Conservation (phyloP, 495 filamentous ascomycete genomes). For the Penicillium steckii region DNA sequence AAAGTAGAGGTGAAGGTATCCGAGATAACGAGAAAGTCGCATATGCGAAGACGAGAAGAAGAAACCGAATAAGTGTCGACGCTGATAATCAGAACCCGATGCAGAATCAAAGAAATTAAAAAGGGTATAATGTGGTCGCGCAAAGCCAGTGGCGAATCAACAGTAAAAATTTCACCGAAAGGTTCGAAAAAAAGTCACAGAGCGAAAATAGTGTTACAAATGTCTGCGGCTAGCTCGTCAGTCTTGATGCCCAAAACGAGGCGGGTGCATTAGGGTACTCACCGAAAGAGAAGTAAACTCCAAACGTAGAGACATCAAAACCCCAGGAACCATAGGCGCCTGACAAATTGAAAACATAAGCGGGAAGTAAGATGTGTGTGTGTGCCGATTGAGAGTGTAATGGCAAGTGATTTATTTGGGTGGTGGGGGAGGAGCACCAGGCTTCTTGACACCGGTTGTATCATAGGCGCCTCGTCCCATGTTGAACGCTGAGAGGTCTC, state of each 20-base stretch:
- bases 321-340: conserved; percentile 15
- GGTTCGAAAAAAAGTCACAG: conserved; percentile 17
- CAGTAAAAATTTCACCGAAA: conserved; percentile 21
- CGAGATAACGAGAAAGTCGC: conserved; percentile 14
- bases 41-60: conserved; percentile 14
- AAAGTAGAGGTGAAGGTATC: conserved; percentile 5
- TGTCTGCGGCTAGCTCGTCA: conserved; percentile 22
- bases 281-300: conserved; percentile 37
- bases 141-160: conserved; percentile 22
- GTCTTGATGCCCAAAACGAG: conserved; percentile 25
- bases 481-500: conserved; percentile 48
- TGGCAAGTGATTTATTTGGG: conserved; percentile 31
- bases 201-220: conserved; percentile 39
- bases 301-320: conserved; percentile 4
- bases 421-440: conserved; percentile 49
- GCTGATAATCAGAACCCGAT: conserved; percentile 31
- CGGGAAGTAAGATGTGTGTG: conserved; percentile 24
- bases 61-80: conserved; percentile 19
- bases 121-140: conserved; percentile 34
- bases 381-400: conserved; percentile 14
- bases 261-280: conserved; percentile 16
- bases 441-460: conserved; percentile 58
- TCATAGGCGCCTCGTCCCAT: conserved; percentile 62
- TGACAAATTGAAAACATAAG: conserved; percentile 23
- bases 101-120: conserved; percentile 33